A percentile compares a stretch with the other conserved stretches of the same genome.
Conservation (phyloP, 768 basidiomycete genomes). For the Suillus discolor region DNA sequence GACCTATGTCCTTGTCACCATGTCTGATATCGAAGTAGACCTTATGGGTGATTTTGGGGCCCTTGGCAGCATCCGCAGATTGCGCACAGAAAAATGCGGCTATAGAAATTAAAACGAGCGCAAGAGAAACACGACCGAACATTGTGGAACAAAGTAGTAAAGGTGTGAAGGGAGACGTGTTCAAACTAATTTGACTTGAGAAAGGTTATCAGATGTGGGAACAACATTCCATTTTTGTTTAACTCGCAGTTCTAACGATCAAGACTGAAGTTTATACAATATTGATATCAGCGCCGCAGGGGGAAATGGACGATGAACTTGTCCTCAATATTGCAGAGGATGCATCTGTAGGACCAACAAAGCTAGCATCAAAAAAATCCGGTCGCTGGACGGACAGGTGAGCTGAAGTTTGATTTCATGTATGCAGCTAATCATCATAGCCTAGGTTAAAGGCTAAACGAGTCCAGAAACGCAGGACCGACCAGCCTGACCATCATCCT, state of each 20-base stretch:
- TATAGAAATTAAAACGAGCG: conserved; percentile 62
- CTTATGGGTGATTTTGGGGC: conserved; percentile 89
- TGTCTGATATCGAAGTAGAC: conserved; percentile 96
- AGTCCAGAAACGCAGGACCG: conserved; percentile 56
- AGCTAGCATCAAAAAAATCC: conserved; percentile 47
- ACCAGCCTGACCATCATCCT: conserved; percentile 10
- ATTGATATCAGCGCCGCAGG: background rate
- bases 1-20: conserved; percentile 83
- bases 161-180: conserved; percentile 29
- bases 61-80: conserved; percentile 79
- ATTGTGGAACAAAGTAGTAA: conserved; percentile 29
- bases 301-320: conserved; percentile 68
- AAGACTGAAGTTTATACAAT: background rate
- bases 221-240: conserved; percentile 22
- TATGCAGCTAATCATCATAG: background rate
- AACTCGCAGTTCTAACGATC: background rate
- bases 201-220: conserved; percentile 22
- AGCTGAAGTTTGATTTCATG: conserved; percentile 21
- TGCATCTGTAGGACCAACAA: conserved; percentile 29
- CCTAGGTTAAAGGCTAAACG: conserved; percentile 76
- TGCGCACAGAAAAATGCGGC: conserved; percentile 72
- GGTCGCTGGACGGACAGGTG: conserved; percentile 83
- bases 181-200: conserved; percentile 7
- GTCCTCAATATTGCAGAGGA: conserved; percentile 70
- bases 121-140: conserved; percentile 65